phyloP scores from a whole-genome alignment of 2,329 filamentous ascomycete species.

The Microdochium paspali region DNA sequence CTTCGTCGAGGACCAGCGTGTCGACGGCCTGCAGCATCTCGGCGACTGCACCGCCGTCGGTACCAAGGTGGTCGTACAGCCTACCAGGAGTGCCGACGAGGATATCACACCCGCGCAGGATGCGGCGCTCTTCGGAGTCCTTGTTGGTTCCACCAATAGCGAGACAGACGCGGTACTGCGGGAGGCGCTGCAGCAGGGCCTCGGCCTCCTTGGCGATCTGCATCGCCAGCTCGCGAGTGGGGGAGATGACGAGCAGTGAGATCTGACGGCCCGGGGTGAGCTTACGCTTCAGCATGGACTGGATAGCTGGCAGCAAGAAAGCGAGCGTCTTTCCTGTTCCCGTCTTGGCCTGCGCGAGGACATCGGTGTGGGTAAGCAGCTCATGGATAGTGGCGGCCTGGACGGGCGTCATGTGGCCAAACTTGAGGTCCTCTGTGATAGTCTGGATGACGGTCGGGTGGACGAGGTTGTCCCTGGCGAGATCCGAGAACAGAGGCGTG shows the following conservation, averaged over 20 bases:
- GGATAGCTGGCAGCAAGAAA: conserved; percentile 75
- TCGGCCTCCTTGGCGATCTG: conserved; percentile 65
- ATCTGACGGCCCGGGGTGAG: conserved; percentile 28
- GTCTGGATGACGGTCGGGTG: conserved; percentile 36
- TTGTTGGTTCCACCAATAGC: conserved; percentile 76
- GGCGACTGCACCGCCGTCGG: conserved; percentile 57
- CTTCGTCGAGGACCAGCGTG: conserved; percentile 76
- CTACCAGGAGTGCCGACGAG: conserved; percentile 75
- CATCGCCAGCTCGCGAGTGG: conserved; percentile 60
- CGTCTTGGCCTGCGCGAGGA: conserved; percentile 75
- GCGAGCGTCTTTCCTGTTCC: conserved; percentile 82
- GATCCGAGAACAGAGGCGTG: conserved; percentile 35
- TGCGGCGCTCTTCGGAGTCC: conserved; percentile 59
- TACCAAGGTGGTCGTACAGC: conserved; percentile 68
- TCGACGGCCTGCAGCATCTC: conserved; percentile 60
- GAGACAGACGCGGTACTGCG: conserved; percentile 65
- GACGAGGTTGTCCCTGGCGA: conserved; percentile 29
- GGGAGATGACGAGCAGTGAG: conserved; percentile 56
- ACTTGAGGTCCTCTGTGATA: conserved; percentile 37
- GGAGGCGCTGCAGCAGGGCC: conserved; percentile 61
- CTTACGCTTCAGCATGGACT: conserved; percentile 53
- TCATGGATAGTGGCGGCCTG: conserved; percentile 41
- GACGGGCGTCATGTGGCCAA: conserved; percentile 44
- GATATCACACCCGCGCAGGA: conserved; percentile 66
- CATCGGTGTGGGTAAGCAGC: conserved; percentile 35